A percentile compares a stretch with the other conserved stretches of the same genome.
phyloP scores from a whole-genome alignment of 2,329 filamentous ascomycete genomes.

The Malbranchea zuffiana region DNA sequence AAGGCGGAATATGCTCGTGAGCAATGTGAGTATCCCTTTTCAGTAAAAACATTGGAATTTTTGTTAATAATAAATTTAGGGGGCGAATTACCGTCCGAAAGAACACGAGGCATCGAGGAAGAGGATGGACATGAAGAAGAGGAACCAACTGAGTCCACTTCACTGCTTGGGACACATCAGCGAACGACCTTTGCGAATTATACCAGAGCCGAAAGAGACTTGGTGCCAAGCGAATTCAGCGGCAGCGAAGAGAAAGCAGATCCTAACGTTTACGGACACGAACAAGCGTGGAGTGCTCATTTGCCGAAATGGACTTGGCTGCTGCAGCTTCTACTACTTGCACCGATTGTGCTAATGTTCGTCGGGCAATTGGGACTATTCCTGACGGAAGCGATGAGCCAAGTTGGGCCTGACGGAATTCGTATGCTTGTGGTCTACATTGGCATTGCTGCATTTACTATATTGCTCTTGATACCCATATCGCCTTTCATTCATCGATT shows the following conservation, averaged over 20 bases:
- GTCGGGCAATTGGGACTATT: conserved; percentile 66
- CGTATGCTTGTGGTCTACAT: conserved; percentile 61
- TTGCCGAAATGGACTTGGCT: conserved; percentile 81
- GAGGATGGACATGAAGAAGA: conserved; percentile 30
- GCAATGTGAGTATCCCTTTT: conserved; percentile 36
- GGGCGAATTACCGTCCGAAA: conserved; percentile 14
- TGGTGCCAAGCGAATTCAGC: conserved; percentile 20
- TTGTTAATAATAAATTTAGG: conserved; percentile 12
- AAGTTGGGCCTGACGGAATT: conserved; percentile 77
- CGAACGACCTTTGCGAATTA: conserved; percentile 47
- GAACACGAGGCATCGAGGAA: conserved; percentile 15
- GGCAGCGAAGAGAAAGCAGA: conserved; percentile 21
- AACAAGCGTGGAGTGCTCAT: conserved; percentile 74
- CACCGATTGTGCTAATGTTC: conserved; percentile 66
- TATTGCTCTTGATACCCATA: conserved; percentile 63
- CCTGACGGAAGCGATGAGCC: conserved; percentile 58
- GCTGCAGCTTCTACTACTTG: conserved; percentile 69
- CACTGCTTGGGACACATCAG: conserved; percentile 42
- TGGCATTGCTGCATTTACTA: conserved; percentile 54
- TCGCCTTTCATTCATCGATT: conserved; percentile 80
- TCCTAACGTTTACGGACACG: conserved; percentile 49
- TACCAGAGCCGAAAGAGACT: conserved; percentile 29
- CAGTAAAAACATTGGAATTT: conserved; percentile 28
- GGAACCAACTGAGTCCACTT: conserved; percentile 45
- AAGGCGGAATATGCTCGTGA: conserved; percentile 59